phyloP scores from a whole-genome alignment of 2,329 filamentous ascomycete species.

The Seiridium unicorne region DNA sequence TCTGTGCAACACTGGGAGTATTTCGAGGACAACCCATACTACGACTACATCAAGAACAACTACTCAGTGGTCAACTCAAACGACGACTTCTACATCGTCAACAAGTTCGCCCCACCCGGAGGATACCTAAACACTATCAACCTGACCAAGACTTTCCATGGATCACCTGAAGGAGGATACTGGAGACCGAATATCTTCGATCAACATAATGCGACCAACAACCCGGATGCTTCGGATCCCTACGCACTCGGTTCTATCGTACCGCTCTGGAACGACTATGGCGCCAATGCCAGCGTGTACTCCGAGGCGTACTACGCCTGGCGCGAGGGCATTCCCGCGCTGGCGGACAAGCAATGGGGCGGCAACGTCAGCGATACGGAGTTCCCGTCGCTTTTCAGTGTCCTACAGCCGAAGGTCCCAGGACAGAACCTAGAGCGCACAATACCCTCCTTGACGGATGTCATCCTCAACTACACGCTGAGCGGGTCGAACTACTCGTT shows the following conservation, averaged over 20 bases:
- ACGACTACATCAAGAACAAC: constrained; percentile 39
- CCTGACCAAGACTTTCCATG: constrained; percentile 43
- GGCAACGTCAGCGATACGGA: constrained; percentile 40
- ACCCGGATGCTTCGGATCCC: constrained; percentile 36
- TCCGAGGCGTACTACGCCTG: constrained; percentile 52
- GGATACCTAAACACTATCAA: constrained; percentile 46
- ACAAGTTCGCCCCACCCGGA: constrained; percentile 39
- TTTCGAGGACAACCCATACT: constrained; percentile 49
- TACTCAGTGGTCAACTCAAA: constrained; percentile 54
- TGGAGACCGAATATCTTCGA: constrained; percentile 52
- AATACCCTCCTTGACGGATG: constrained; percentile 32
- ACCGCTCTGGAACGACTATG: constrained; percentile 55
- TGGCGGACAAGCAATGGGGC: constrained; percentile 53
- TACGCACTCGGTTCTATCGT: constrained; percentile 46
- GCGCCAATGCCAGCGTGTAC: constrained; percentile 47
- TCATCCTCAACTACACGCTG: constrained; percentile 34
- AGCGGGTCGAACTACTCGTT: background rate
- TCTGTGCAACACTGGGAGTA: constrained; percentile 55
- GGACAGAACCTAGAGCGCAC: constrained; percentile 48
- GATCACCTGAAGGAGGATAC: constrained; percentile 35
- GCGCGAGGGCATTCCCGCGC: constrained; percentile 46
- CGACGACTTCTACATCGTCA: constrained; percentile 50
- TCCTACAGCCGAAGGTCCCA: constrained; percentile 38
- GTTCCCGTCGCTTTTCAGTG: constrained; percentile 34
- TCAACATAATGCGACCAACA: constrained; percentile 43